Percentiles rank a stretch among this genome's conserved stretches.
Conservation (phyloP, 768 basidiomycete species). For the Russula griseocarnosa region DNA sequence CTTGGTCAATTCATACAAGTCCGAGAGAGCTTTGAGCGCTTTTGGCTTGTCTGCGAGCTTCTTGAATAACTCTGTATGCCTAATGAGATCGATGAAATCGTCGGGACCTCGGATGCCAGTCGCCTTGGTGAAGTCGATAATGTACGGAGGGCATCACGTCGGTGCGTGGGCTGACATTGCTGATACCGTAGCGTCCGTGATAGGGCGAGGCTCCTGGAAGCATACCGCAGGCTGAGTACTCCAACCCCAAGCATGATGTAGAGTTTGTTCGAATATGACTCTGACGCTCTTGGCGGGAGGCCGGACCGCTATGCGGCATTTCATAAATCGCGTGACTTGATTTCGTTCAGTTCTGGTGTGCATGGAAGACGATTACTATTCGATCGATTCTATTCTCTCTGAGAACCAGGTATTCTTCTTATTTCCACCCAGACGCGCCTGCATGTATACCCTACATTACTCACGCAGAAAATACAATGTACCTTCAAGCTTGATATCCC, state of each 20-base stretch:
- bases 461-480: conserved; percentile 80
- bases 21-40: conserved; percentile 46
- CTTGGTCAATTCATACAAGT: conserved; percentile 45
- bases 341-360: neutral
- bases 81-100: conserved; percentile 41
- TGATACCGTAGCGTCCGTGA: neutral
- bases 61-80: conserved; percentile 44
- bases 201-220: neutral
- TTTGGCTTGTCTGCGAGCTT: conserved; percentile 50
- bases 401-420: conserved; percentile 70
- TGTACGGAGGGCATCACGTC: neutral
- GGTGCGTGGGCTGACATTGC: neutral
- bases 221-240: conserved; percentile 9
- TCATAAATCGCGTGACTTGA: no score
- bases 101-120: conserved; percentile 36
- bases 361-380: conserved; percentile 93
- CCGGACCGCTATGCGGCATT: conserved; percentile 13
- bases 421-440: neutral
- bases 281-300: neutral
- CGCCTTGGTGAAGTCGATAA: conserved; percentile 34
- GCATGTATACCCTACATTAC: neutral
- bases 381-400: conserved; percentile 84
- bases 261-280: no score
- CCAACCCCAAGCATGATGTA: conserved; percentile 5
- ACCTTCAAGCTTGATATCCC: conserved; percentile 84